A percentile compares a stretch with the other conserved stretches of the same genome.
Conservation (phyloP, 805 yeast genomes). For the Suhomyces xylopsoci region DNA sequence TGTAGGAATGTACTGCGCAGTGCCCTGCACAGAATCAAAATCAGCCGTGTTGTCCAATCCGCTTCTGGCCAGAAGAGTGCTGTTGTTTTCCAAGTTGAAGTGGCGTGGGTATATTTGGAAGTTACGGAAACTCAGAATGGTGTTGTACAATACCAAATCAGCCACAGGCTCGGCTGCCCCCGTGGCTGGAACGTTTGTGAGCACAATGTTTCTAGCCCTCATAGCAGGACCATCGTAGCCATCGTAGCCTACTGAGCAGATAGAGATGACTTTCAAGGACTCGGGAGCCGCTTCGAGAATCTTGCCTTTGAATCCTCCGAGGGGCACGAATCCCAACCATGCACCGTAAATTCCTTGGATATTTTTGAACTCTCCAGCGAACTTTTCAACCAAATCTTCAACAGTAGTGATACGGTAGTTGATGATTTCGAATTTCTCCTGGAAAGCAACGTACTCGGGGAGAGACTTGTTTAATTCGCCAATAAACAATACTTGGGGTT, state of each 20-base stretch:
- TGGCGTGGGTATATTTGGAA: constrained; percentile 46
- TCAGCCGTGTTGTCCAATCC: constrained; percentile 28
- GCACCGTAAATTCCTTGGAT: constrained; percentile 57
- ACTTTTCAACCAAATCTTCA: constrained; percentile 40
- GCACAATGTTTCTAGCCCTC: constrained; percentile 40
- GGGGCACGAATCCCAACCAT: constrained; percentile 50
- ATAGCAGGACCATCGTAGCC: constrained; percentile 44
- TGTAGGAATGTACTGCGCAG: constrained; percentile 6
- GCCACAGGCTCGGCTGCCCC: constrained; percentile 71
- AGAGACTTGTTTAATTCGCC: constrained; percentile 48
- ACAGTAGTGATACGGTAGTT: constrained; percentile 40
- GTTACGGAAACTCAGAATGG: constrained; percentile 59
- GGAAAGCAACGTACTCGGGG: constrained; percentile 46
- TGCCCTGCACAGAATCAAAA: constrained; percentile 33
- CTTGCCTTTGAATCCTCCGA: constrained; percentile 50
- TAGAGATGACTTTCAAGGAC: constrained; percentile 45
- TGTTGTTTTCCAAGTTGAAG: constrained; percentile 33
- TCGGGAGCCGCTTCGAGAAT: constrained; percentile 45
- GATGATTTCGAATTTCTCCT: constrained; percentile 33
- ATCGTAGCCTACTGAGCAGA: constrained; percentile 60
- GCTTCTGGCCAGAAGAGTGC: constrained; percentile 47
- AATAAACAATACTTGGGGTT: constrained; percentile 44
- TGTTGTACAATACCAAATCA: constrained; percentile 60
- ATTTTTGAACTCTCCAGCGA: constrained; percentile 38
- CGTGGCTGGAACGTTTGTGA: constrained; percentile 57